Evolutionary conservation across 2,329 filamentous ascomycete genomes (phyloP), one percentile per base, ranked within the genome.

Genomic region (Exserohilum rostratum): DNA sequence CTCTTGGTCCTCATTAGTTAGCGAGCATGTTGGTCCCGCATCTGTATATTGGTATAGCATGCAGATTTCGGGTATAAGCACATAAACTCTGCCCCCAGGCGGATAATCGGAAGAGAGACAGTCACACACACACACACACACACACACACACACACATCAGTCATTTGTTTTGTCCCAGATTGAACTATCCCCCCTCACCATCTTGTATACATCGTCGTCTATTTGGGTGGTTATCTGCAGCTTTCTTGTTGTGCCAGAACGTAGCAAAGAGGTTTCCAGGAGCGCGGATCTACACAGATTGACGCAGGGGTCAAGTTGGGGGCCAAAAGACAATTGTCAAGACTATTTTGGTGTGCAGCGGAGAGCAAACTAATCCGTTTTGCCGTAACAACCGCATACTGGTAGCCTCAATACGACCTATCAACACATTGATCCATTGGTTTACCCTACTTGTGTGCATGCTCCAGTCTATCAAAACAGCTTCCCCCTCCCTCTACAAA

Each of bases 191-290:
- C 17, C 20, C 13, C 43, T 25, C 43, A 25, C 47, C 35, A 38
- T 25, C 18, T 53, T 46, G 45, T 43, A 43, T 33, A 58, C 60
- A 63, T 61, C 54, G 49, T 57, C 60, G 49, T 48, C 46, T 30
- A 44, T 50, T 38, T 45, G 39, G 53, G 50, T 48, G 43, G 50
- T 37, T 45, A 35, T 49, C 13, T 47, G 44, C 42, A 20, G 42
- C 27, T 51, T 57, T 45, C 17, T 27, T 25, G 22, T 53, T 40
- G 45, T 55, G 13, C 20, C 35, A 31, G 33, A 38, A 51, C 45
- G 15, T 50, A 47, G 37, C 53, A 31, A 53, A 34, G 35, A 12
- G 29, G 20, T 49, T 13, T 13, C 43, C 46, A 39, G 30, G 25
- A 40, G 30, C 11, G 42, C n/a, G 38, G 9, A 29, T 39, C 20